A percentile compares a stretch with the other conserved stretches of the same genome.
These are phyloP conservation scores for Hymenochaete sp. DNA, from an alignment of 1,284 basidiomycete species.

Conservation along the genomic window DNA sequence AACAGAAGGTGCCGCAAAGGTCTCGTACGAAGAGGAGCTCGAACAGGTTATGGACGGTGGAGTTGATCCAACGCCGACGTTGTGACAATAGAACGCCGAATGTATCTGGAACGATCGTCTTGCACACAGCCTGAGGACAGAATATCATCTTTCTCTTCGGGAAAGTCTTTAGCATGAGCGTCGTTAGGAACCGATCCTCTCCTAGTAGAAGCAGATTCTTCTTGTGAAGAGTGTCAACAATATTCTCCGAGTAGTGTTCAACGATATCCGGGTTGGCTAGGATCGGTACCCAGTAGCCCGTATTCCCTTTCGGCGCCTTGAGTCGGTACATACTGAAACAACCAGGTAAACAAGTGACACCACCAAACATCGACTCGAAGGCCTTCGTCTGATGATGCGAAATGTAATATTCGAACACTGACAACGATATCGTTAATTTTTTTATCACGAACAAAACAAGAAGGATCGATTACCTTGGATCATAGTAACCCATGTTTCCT, in stretches of 20 bases:
- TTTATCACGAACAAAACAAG: conserved; percentile 1
- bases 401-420: conserved; percentile 99
- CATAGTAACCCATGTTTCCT: conserved; percentile 96
- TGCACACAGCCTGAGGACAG: conserved; percentile 96
- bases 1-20: conserved; percentile 92
- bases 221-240: conserved; percentile 97
- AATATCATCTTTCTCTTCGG: conserved; percentile 99
- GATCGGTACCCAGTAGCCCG: conserved; percentile 97
- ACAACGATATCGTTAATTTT: conserved; percentile 15
- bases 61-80: conserved; percentile 99
- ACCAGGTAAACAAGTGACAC: conserved; percentile 97
- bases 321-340: conserved; percentile 99
- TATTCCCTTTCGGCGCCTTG: conserved; percentile 90
- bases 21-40: conserved; percentile 93
- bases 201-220: conserved; percentile 97
- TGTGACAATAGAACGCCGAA: conserved; percentile 93
- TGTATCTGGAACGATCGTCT: conserved; percentile 95
- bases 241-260: conserved; percentile 96
- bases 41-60: conserved; percentile 94
- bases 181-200: conserved; percentile 98
- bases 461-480: conserved; percentile 73
- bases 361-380: conserved; percentile 98
- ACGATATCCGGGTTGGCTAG: conserved; percentile 96
- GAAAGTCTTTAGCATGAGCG: conserved; percentile 95
- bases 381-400: conserved; percentile 98